Percentiles rank a stretch among this genome's conserved stretches.
phyloP scores from a whole-genome alignment of 148 eudicot species.

The Rhododendron kiyosumense region DNA sequence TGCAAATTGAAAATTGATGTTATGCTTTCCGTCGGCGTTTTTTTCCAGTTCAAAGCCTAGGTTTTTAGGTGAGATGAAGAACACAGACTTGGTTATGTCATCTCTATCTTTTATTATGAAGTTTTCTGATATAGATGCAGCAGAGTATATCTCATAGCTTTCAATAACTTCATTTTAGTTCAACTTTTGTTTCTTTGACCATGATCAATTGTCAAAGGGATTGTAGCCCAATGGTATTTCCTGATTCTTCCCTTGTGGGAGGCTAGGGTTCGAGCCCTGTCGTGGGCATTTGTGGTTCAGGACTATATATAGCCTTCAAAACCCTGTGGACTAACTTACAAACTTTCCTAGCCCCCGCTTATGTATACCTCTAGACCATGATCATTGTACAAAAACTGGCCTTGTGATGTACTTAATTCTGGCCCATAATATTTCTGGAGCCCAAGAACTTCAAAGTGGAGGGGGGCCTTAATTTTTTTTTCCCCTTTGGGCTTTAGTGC shows the following conservation, averaged over 20 bases:
- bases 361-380: no score
- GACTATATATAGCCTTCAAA: no score
- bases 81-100: background rate
- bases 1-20: background rate
- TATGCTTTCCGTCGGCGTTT: background rate
- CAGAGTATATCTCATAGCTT: background rate
- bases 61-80: background rate
- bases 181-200: background rate
- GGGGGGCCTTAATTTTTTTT: background rate
- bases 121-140: background rate
- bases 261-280: no score
- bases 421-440: no score
- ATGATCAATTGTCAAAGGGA: background rate
- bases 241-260: no score
- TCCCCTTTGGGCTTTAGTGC: background rate
- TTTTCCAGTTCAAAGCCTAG: background rate
- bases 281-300: no score
- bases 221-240: no score
- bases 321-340: no score
- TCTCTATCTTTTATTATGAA: background rate
- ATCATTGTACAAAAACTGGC: background rate
- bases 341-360: no score
- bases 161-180: background rate
- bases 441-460: no score
- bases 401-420: no score